Evolutionary conservation across 345 rosid species (phyloP).

Genomic region (Cardamine chenopodiifolia): DNA sequence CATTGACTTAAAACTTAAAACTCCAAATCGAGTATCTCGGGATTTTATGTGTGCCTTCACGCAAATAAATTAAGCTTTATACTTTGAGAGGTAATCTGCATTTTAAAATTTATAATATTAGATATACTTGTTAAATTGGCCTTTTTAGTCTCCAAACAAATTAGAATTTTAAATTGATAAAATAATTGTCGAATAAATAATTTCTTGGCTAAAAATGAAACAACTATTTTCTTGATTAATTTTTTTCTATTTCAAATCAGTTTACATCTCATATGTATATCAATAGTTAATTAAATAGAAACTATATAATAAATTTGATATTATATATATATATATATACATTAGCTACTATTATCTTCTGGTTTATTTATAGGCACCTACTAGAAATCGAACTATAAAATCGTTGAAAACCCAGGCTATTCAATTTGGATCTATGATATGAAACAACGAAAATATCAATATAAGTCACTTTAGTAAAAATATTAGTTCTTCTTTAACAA

Average conservation of each 20-base stretch:
- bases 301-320: not conserved
- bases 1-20: conserved; percentile 22
- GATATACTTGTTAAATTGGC: not conserved
- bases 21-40: conserved; percentile 23
- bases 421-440: not conserved
- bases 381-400: not conserved
- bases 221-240: not conserved
- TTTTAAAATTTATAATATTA: not conserved
- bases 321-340: not conserved
- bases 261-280: not conserved
- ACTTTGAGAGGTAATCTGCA: conserved; percentile 13
- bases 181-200: not conserved
- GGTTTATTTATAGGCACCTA: not conserved
- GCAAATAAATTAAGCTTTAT: conserved; percentile 32
- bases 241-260: not conserved
- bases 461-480: not conserved
- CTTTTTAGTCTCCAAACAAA: not conserved
- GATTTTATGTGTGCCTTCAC: conserved; percentile 32
- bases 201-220: not conserved
- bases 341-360: not conserved
- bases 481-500: not conserved
- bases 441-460: not conserved
- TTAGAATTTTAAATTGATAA: not conserved
- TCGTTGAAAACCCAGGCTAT: not conserved
- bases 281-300: not conserved